Conservation (phyloP, 805 yeast species). For the Monosporozyma solicola region DNA sequence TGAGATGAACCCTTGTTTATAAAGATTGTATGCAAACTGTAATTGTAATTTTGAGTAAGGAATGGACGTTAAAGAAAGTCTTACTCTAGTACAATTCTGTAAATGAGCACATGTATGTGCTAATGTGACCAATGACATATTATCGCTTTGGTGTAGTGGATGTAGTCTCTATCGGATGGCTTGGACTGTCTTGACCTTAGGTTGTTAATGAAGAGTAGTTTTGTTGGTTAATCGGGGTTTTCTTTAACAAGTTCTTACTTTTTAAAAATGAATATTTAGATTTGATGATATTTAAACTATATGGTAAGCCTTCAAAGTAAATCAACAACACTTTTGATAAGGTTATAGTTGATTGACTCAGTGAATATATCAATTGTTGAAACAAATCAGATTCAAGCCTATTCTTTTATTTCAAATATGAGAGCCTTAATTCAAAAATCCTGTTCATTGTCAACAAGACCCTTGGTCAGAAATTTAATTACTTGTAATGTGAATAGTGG, state of each 20-base stretch:
- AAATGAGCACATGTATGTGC: constrained; percentile 82
- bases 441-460: background rate
- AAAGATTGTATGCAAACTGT: constrained; percentile 72
- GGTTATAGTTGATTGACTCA: too few relatives aligned
- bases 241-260: background rate
- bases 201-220: background rate
- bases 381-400: background rate
- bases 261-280: background rate
- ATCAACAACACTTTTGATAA: background rate
- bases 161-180: background rate
- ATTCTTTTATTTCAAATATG: too few relatives aligned
- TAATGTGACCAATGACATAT: constrained; percentile 77
- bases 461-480: background rate
- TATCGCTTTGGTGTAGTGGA: background rate
- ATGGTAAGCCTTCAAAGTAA: background rate
- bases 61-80: constrained; percentile 62
- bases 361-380: too few relatives aligned
- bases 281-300: background rate
- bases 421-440: background rate
- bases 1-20: constrained; percentile 83
- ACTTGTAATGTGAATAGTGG: background rate
- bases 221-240: background rate
- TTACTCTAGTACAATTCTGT: constrained; percentile 77
- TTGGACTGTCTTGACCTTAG: background rate
- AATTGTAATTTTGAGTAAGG: constrained; percentile 80